Conservation (phyloP, 495 filamentous ascomycete species). For the Aspergillus campestris region DNA sequence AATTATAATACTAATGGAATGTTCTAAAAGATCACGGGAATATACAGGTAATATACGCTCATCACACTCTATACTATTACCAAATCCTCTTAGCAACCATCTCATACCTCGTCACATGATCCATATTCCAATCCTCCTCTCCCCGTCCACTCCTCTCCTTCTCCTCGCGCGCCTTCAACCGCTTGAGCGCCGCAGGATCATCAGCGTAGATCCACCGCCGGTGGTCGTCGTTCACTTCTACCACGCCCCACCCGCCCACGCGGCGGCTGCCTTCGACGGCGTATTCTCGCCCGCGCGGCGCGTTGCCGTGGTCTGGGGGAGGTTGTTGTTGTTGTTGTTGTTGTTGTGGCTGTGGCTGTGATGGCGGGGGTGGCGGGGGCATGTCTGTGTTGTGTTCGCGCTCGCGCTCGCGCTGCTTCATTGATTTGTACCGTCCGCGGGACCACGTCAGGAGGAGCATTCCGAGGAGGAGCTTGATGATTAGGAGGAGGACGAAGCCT, state of each 20-base stretch:
- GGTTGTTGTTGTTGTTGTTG: constrained; percentile 2
- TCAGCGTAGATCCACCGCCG: constrained; percentile 80
- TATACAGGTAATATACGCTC: too few species aligned
- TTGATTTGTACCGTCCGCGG: constrained; percentile 64
- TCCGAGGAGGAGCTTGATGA: constrained; percentile 75
- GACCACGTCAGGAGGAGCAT: constrained; percentile 71
- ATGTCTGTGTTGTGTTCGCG: constrained; percentile 16
- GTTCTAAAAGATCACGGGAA: too few species aligned
- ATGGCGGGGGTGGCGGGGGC: neutral
- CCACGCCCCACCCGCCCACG: constrained; percentile 70
- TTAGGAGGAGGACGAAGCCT: constrained; percentile 65
- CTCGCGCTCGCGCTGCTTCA: constrained; percentile 64
- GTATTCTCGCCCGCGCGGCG: constrained; percentile 32
- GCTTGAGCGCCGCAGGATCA: constrained; percentile 61
- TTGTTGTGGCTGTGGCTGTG: constrained; percentile 3
- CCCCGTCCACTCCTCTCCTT: constrained; percentile 48
- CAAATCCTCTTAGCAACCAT: constrained; percentile 95
- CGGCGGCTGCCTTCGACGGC: constrained; percentile 63
- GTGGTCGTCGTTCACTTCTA: constrained; percentile 85
- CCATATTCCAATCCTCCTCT: constrained; percentile 48
- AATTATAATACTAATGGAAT: too few species aligned
- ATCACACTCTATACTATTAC: constrained; percentile 30
- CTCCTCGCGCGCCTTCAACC: constrained; percentile 63
- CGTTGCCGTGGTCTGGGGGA: constrained; percentile 1
- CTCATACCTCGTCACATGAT: constrained; percentile 70